Conservation (phyloP, 2,329 filamentous ascomycete species). For the Neophaeococcomyces aloes region DNA sequence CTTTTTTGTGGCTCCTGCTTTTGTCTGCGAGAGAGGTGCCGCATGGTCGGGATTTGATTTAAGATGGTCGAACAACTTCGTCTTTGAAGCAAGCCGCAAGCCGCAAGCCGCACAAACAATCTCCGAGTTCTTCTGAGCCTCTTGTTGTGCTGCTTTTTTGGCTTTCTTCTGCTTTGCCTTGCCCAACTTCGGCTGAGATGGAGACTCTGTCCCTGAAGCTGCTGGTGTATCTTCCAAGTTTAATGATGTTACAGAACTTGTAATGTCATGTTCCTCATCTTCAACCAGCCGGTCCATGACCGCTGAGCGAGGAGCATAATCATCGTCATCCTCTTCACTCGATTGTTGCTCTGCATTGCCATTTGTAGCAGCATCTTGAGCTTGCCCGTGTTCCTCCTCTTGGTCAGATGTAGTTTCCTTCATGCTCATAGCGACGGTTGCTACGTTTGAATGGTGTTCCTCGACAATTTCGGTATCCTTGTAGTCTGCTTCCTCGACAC, state of each 20-base stretch:
- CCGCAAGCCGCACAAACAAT: slow-evolving; percentile 69
- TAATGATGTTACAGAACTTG: slow-evolving; percentile 18
- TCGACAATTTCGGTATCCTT: slow-evolving; percentile 8
- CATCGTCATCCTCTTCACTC: slow-evolving; percentile 25
- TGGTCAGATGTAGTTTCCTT: not conserved
- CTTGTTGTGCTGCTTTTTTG: slow-evolving; percentile 35
- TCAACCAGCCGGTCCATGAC: slow-evolving; percentile 31
- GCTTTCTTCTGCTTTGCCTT: slow-evolving; percentile 46
- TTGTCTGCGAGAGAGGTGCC: slow-evolving; percentile 29
- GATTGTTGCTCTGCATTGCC: slow-evolving; percentile 1
- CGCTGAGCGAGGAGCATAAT: slow-evolving; percentile 35
- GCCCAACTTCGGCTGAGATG: slow-evolving; percentile 30
- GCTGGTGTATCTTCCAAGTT: slow-evolving; percentile 13
- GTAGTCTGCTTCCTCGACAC: slow-evolving; percentile 15
- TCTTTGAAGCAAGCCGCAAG: slow-evolving; percentile 64
- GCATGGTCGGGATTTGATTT: slow-evolving; percentile 53
- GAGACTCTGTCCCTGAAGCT: slow-evolving; percentile 16
- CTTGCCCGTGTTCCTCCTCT: not conserved
- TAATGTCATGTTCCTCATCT: slow-evolving; percentile 9
- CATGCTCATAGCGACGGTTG: slow-evolving; percentile 6
- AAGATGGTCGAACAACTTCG: slow-evolving; percentile 65
- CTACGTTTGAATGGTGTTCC: slow-evolving; percentile 14
- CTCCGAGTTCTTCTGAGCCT: slow-evolving; percentile 21
- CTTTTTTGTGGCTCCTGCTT: slow-evolving; percentile 10
- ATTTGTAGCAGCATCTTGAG: slow-evolving; percentile 2